Evolutionary conservation across 1,284 basidiomycete genomes (phyloP), one percentile per base, ranked within the genome.

Genomic region (Meripilus lineatus): DNA sequence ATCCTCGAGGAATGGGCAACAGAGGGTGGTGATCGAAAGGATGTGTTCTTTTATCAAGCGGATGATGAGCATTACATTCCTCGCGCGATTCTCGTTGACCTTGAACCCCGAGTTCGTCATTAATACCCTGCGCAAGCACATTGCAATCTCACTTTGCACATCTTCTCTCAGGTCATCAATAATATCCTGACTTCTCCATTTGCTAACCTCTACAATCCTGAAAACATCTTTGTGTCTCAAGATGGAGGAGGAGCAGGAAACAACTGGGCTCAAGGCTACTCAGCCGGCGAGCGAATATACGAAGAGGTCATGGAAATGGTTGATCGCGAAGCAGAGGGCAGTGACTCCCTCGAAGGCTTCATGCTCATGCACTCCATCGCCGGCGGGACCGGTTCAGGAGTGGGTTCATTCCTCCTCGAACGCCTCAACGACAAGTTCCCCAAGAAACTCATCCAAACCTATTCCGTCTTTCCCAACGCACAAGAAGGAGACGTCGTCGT

Each of bases 21-120:
- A 3, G 92, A 94, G 57, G 89, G 89, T 23, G 89, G 90, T 3
- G 96, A 99, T 66, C 76, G 96, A 55, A 99, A 99, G 61, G 96
- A 99, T 67, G 95, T 98, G 33, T 99, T 99, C 70, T 99, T 99
- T 70, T 99, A 99, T 65, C 96, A 99, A 65, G 96, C 96, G 10
- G 96, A 99, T 64, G 96, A 99, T 62, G 96, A 99, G 63, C 95
- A 98, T 61, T 99, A 99, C 65, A 94, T 99, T 54, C 96, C 96
- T 7, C 79, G 96, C 44, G 92, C 96, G 3, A 95, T 99, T 50
- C 77, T 99, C 20, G 85, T 99, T 45, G 96, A 99, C 68, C 77
- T 97, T n/a, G 96, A 99, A 63, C 96, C 96, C 37, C 75, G 96
- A 62, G 95, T 95, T 60, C 59, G 85, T 49, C 22, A 14, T 28